Base-by-base conservation (phyloP, 1,284 basidiomycete genomes). In the Tranzscheliella williamsii region DNA sequence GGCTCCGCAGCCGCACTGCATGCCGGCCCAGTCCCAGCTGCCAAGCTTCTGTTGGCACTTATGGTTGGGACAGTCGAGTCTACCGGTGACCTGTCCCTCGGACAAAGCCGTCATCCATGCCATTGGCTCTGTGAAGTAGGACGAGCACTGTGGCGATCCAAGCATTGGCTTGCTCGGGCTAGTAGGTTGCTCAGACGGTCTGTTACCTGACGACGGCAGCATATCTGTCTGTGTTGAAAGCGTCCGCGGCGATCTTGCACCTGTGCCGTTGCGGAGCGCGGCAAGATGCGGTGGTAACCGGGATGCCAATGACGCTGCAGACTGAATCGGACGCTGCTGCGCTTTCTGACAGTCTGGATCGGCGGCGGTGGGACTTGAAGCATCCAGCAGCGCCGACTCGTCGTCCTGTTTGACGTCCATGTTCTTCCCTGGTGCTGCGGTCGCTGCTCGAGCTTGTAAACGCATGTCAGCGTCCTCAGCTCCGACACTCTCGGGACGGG, bases 91-190 rank as follows among this genome's bases (percentile, higher is more conserved):
- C 36, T 86, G 82, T 0, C 91, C 93, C 11, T 80, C 79, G 31
- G 85, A 82, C 7, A 96, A 81, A 63, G 86, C 84, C 3, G 90
- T 85, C 94, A 98, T 98, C 94, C 94, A 98, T 67, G 87, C 88
- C 83, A 95, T 87, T 85, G 93, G 92, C 78, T 98, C 94, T 38
- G 96, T 85, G 78, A 96, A 97, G 79, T 97, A 97, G 6, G 91
- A 90, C 2, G 91, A 93, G 79, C 92, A 97, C 70, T 87, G 86
- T 4, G 85, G 80, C 6, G 68, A 64, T 32, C 65, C 70, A 1
- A 76, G 51, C 44, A 75, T 58, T 16, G 43, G 42, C 31, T 8
- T n/a, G 11, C 26, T 9, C n/a, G 26, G 26, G 11, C 8, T 11
- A 20, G 32, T 34, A 9, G 32, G 12, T 17, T 34, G 32, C 18